phyloP scores from a whole-genome alignment of 1,284 basidiomycete species.

The Grifola frondosa region DNA sequence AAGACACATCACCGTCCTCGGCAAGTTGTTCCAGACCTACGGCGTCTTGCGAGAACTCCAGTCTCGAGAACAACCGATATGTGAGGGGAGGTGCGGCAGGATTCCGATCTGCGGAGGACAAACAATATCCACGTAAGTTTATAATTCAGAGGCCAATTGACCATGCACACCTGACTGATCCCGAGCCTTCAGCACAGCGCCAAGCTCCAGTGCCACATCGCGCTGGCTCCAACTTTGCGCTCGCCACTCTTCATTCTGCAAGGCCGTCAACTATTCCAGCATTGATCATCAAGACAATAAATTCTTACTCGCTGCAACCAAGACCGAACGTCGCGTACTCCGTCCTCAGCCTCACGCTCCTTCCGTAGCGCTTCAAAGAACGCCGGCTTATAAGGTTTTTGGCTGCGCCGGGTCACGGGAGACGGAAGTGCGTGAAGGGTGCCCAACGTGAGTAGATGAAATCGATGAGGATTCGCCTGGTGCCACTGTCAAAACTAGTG shows the following conservation, averaged over 20 bases:
- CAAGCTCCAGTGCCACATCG: slow-evolving; percentile 58
- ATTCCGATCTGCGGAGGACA: background rate
- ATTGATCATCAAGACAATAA: too few species aligned
- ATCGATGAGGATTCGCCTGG: slow-evolving; percentile 80
- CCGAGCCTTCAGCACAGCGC: slow-evolving; percentile 54
- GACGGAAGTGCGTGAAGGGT: slow-evolving; percentile 83
- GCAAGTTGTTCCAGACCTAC: slow-evolving; percentile 35
- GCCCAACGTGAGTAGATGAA: slow-evolving; percentile 78
- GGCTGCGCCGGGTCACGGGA: slow-evolving; percentile 75
- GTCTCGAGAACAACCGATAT: slow-evolving; percentile 54
- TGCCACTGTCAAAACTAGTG: slow-evolving; percentile 56
- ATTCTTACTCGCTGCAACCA: slow-evolving; percentile 48
- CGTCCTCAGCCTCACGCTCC: slow-evolving; percentile 58
- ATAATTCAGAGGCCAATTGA: background rate
- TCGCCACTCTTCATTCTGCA: slow-evolving; percentile 22
- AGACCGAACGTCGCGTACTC: slow-evolving; percentile 50
- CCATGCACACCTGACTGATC: slow-evolving; percentile 18
- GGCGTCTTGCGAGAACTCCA: slow-evolving; percentile 42
- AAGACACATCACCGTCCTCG: slow-evolving; percentile 35
- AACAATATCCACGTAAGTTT: background rate
- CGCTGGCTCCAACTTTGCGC: slow-evolving; percentile 52
- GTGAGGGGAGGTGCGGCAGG: slow-evolving; percentile 37
- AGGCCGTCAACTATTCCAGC: background rate
- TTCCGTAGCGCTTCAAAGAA: slow-evolving; percentile 63
- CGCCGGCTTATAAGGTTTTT: slow-evolving; percentile 78